A percentile compares a stretch with the other conserved stretches of the same genome.
Conservation (phyloP, 2,329 filamentous ascomycete genomes). For the Cercospora sp. region DNA sequence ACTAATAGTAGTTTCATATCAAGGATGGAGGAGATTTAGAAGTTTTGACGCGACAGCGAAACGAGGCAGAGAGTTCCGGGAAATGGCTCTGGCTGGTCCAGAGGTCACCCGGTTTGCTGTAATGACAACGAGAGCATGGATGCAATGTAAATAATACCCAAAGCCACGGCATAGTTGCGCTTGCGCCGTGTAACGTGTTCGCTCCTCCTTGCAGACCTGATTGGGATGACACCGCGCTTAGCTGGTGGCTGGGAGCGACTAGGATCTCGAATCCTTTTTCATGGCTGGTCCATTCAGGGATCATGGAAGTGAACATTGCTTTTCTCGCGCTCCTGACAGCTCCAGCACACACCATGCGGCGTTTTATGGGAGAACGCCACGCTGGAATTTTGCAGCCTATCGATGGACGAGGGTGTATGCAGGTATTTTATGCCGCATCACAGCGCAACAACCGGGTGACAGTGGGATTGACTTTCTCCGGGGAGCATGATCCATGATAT, state of each 20-base stretch:
- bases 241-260: neutral
- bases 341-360: neutral
- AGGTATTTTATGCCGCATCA: slow-evolving; percentile 16
- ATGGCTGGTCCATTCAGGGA: neutral
- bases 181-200: slow-evolving; percentile 22
- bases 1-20: slow-evolving; percentile 18
- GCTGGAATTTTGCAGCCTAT: neutral
- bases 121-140: slow-evolving; percentile 18
- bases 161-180: neutral
- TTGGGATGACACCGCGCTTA: slow-evolving; percentile 3
- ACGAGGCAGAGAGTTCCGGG: neutral
- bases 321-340: neutral
- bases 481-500: slow-evolving; percentile 7
- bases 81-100: slow-evolving; percentile 16
- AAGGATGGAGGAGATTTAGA: neutral
- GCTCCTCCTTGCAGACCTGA: slow-evolving; percentile 10
- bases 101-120: slow-evolving; percentile 11
- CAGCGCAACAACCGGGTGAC: neutral
- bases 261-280: neutral
- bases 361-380: neutral
- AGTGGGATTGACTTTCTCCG: slow-evolving; percentile 16
- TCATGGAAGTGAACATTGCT: neutral
- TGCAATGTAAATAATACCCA: slow-evolving; percentile 25
- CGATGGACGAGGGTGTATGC: slow-evolving; percentile 3
- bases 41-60: neutral